phyloP scores from a whole-genome alignment of 805 yeast genomes.

The Scheffersomyces ergatensis region DNA sequence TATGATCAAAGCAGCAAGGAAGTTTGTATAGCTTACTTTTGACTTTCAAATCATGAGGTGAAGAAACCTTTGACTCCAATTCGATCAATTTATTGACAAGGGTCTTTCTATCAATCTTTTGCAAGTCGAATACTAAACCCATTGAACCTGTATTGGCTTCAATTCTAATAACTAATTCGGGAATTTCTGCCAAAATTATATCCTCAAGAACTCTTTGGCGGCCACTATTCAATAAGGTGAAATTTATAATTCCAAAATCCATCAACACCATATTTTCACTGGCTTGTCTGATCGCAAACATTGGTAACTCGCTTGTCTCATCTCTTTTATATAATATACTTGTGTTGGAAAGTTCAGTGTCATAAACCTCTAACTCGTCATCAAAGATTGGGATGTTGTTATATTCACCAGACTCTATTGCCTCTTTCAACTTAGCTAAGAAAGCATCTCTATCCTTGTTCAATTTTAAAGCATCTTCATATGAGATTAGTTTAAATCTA shows the following conservation, averaged over 20 bases:
- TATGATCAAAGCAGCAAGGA: slow-evolving; percentile 97
- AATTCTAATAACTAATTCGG: slow-evolving; percentile 8
- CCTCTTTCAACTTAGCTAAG: slow-evolving; percentile 46
- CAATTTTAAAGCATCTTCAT: slow-evolving; percentile 64
- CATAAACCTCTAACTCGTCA: slow-evolving; percentile 56
- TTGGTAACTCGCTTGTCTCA: slow-evolving; percentile 6
- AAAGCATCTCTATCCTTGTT: slow-evolving; percentile 58
- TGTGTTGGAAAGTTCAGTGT: neutral
- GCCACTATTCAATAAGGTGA: slow-evolving; percentile 27
- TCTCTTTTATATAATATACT: slow-evolving; percentile 7
- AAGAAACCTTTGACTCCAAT: slow-evolving; percentile 67
- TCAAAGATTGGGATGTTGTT: slow-evolving; percentile 43
- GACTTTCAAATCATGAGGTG: slow-evolving; percentile 69
- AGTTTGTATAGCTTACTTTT: slow-evolving; percentile 76
- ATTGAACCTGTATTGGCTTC: slow-evolving; percentile 3
- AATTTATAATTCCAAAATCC: slow-evolving; percentile 25
- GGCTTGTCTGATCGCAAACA: slow-evolving; percentile 19
- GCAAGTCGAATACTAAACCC: slow-evolving; percentile 41
- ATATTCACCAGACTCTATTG: slow-evolving; percentile 28
- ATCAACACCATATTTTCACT: slow-evolving; percentile 28
- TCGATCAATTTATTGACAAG: slow-evolving; percentile 95
- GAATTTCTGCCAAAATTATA: slow-evolving; percentile 1
- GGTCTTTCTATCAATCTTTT: slow-evolving; percentile 62
- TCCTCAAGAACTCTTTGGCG: slow-evolving; percentile 23
- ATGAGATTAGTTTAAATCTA: slow-evolving; percentile 74